phyloP scores from a whole-genome alignment of 805 yeast species.

The Saturnispora mendoncae region DNA sequence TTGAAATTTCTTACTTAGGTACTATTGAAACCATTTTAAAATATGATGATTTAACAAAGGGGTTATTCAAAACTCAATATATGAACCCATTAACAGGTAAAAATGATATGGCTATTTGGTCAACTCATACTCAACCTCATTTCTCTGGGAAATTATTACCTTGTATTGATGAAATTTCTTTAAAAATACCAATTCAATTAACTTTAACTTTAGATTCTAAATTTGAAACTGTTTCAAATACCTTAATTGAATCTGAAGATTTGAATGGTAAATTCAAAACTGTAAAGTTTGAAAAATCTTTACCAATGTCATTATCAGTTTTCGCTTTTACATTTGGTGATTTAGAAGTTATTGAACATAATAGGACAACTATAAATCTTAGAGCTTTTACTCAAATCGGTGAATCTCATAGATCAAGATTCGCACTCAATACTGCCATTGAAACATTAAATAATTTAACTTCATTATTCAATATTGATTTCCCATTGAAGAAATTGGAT shows the following conservation, averaged over 20 bases:
- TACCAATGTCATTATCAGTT: slow-evolving; percentile 51
- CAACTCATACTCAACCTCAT: slow-evolving; percentile 68
- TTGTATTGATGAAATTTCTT: slow-evolving; percentile 55
- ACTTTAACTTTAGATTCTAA: slow-evolving; percentile 36
- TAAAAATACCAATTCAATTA: slow-evolving; percentile 44
- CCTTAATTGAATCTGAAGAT: slow-evolving; percentile 26
- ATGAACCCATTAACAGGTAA: slow-evolving; percentile 40
- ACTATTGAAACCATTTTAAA: slow-evolving; percentile 43
- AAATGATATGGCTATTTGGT: slow-evolving; percentile 43
- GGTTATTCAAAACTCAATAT: slow-evolving; percentile 62
- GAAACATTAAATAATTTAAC: slow-evolving; percentile 42
- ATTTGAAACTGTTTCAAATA: slow-evolving; percentile 47
- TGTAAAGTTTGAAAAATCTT: slow-evolving; percentile 43
- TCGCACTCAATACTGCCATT: slow-evolving; percentile 41
- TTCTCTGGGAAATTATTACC: slow-evolving; percentile 60
- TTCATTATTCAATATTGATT: slow-evolving; percentile 34
- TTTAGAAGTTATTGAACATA: slow-evolving; percentile 41
- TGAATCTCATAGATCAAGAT: slow-evolving; percentile 36
- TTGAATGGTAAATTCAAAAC: slow-evolving; percentile 21
- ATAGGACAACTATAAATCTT: slow-evolving; percentile 33
- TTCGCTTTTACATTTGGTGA: slow-evolving; percentile 68
- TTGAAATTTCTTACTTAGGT: slow-evolving; percentile 39
- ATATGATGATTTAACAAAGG: slow-evolving; percentile 48
- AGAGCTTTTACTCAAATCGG: slow-evolving; percentile 51
- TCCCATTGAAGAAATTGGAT: slow-evolving; percentile 59